Conservation (phyloP, 257 asterid species). For the Coffea eugenioides region DNA sequence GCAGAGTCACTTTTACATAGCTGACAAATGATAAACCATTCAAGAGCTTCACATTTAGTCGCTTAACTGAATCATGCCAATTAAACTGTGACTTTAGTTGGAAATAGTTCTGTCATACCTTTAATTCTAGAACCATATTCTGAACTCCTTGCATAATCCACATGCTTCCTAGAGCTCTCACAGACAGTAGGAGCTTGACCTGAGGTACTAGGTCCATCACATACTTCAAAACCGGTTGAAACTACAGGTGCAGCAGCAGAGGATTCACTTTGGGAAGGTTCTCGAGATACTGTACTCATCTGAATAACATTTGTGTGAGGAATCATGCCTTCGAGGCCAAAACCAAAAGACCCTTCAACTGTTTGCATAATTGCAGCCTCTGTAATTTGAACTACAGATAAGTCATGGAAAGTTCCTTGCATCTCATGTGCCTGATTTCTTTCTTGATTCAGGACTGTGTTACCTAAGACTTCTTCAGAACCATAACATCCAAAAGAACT, state of each 20-base stretch:
- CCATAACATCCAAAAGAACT: slow-evolving; percentile 46
- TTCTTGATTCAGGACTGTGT: slow-evolving; percentile 33
- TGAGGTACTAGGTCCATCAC: slow-evolving; percentile 60
- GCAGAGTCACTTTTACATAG: not conserved
- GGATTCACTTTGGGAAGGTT: slow-evolving; percentile 84
- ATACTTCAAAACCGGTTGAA: slow-evolving; percentile 54
- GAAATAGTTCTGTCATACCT: slow-evolving; percentile 6
- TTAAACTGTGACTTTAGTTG: not conserved
- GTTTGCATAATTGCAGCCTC: slow-evolving; percentile 47
- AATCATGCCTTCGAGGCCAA: slow-evolving; percentile 43
- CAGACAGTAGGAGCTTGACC: slow-evolving; percentile 56
- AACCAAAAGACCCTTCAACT: slow-evolving; percentile 45
- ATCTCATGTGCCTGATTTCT: slow-evolving; percentile 36
- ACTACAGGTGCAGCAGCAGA: slow-evolving; percentile 59
- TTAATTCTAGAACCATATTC: slow-evolving; percentile 39
- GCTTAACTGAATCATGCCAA: not conserved
- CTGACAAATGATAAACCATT: not conserved
- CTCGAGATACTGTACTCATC: slow-evolving; percentile 49
- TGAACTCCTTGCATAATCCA: slow-evolving; percentile 38
- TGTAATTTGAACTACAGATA: slow-evolving; percentile 32
- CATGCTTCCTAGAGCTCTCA: slow-evolving; percentile 61
- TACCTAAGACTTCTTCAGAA: slow-evolving; percentile 30
- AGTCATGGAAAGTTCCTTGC: slow-evolving; percentile 41
- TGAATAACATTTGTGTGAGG: slow-evolving; percentile 42
- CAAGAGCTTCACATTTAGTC: not conserved